Percentiles rank a stretch among this genome's conserved stretches.
These are phyloP conservation scores for Chiua virens DNA, from an alignment of 768 basidiomycete genomes.

Conservation along the genomic window DNA sequence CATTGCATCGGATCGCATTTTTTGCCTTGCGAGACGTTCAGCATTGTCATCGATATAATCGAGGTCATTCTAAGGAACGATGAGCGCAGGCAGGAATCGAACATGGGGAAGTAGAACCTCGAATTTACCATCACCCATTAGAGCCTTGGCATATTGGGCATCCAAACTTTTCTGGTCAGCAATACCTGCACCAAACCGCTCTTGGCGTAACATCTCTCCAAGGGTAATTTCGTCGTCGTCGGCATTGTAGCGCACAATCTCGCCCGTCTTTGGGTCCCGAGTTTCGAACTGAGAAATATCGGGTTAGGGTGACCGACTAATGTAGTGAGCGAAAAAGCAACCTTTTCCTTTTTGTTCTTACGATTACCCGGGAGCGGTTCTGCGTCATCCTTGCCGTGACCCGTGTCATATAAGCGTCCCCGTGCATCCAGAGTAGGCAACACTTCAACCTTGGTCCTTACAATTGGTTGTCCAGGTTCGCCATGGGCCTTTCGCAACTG, in stretches of 20 bases:
- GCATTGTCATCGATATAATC: slow-evolving; percentile 98
- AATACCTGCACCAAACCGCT: slow-evolving; percentile 85
- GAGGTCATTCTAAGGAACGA: slow-evolving; percentile 61
- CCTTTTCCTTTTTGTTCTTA: slow-evolving; percentile 78
- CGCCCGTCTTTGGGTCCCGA: slow-evolving; percentile 86
- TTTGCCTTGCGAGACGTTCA: slow-evolving; percentile 86
- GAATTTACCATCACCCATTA: slow-evolving; percentile 87
- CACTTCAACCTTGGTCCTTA: slow-evolving; percentile 71
- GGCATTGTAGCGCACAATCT: slow-evolving; percentile 83
- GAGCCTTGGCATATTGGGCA: slow-evolving; percentile 82
- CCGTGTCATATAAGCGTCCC: slow-evolving; percentile 90
- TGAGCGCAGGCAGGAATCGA: background rate
- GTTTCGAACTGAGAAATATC: slow-evolving; percentile 66
- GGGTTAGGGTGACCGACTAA: background rate
- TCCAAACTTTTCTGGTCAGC: slow-evolving; percentile 92
- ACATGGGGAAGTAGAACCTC: slow-evolving; percentile 46
- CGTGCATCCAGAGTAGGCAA: slow-evolving; percentile 85
- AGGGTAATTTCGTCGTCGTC: slow-evolving; percentile 88
- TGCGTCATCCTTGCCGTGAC: slow-evolving; percentile 67
- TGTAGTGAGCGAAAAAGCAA: slow-evolving; percentile 18
- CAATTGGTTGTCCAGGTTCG: slow-evolving; percentile 36
- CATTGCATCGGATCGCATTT: slow-evolving; percentile 96
- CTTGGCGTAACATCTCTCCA: slow-evolving; percentile 91
- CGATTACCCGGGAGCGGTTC: slow-evolving; percentile 61
- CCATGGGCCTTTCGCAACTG: slow-evolving; percentile 56